Conservation (phyloP, 2,329 filamentous ascomycete species). For the Epichloe gansuensis region DNA sequence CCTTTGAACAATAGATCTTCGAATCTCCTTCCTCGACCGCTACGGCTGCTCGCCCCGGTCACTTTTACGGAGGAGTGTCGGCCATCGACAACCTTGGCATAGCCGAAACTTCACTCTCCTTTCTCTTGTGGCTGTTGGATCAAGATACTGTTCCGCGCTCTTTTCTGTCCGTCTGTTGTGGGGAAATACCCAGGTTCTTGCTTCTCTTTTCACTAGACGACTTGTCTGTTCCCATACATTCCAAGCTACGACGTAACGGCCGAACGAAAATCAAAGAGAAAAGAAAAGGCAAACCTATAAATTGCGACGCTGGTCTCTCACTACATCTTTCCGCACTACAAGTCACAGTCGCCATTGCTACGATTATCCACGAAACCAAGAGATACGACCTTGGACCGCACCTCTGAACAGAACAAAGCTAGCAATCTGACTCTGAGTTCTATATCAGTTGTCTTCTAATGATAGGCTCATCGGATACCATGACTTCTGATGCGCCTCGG, state of each 20-base stretch:
- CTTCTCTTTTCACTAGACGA: not conserved
- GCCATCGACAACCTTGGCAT: not conserved
- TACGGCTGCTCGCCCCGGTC: not conserved
- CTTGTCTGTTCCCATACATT: not conserved
- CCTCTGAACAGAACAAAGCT: not conserved
- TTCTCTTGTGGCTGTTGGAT: not conserved
- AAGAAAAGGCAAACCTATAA: not conserved
- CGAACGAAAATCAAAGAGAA: not conserved
- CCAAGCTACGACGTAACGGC: slow-evolving; percentile 2
- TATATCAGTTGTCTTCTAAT: not conserved
- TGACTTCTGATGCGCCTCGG: slow-evolving; percentile 27
- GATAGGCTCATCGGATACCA: slow-evolving; percentile 8
- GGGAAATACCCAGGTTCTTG: slow-evolving; percentile 2
- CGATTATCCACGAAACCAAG: not conserved
- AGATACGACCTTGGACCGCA: not conserved
- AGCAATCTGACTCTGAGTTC: not conserved
- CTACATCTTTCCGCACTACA: not conserved
- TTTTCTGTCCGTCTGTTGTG: not conserved
- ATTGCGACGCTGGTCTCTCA: not conserved
- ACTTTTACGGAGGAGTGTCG: not conserved
- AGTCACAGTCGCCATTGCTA: not conserved
- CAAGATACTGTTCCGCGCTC: not conserved
- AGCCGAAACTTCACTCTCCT: not conserved
- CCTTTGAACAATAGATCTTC: not conserved
- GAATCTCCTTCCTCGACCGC: not conserved